Percentiles rank a stretch among this genome's conserved stretches.
phyloP scores from a whole-genome alignment of 2,329 filamentous ascomycete species.

The Monilinia fructigena region DNA sequence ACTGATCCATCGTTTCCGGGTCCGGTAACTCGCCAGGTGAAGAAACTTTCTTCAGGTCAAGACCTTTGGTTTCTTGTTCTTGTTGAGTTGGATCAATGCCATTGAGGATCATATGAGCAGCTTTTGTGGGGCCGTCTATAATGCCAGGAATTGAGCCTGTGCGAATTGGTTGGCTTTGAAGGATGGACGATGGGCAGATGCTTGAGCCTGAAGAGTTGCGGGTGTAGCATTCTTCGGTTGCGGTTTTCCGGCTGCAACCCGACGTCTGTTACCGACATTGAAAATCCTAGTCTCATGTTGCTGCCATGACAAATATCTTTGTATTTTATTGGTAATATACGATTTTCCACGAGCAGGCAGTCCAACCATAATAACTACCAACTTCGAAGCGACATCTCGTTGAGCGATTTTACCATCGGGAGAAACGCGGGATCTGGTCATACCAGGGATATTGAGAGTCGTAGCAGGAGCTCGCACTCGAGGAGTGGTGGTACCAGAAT shows the following conservation, averaged over 20 bases:
- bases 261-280: conserved; percentile 90
- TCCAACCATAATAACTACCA: conserved; percentile 98
- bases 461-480: conserved; percentile 80
- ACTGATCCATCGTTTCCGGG: conserved; percentile 68
- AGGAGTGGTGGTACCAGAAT: conserved; percentile 75
- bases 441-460: conserved; percentile 92
- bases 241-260: conserved; percentile 66
- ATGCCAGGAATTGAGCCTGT: conserved; percentile 28
- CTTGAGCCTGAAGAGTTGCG: conserved; percentile 35
- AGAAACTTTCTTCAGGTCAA: conserved; percentile 17
- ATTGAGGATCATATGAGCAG: conserved; percentile 59
- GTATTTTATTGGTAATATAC: conserved; percentile 98
- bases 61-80: conserved; percentile 26
- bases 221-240: conserved; percentile 27
- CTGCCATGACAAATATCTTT: conserved; percentile 93
- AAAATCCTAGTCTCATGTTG: conserved; percentile 96
- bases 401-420: conserved; percentile 93
- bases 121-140: conserved; percentile 47
- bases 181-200: not conserved
- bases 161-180: conserved; percentile 17
- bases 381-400: conserved; percentile 90
- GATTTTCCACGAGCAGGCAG: conserved; percentile 94
- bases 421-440: conserved; percentile 93
- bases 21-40: conserved; percentile 41
- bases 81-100: conserved; percentile 41